phyloP scores from a whole-genome alignment of 140 eudicot genomes.

The Ambrosia hybrid region DNA sequence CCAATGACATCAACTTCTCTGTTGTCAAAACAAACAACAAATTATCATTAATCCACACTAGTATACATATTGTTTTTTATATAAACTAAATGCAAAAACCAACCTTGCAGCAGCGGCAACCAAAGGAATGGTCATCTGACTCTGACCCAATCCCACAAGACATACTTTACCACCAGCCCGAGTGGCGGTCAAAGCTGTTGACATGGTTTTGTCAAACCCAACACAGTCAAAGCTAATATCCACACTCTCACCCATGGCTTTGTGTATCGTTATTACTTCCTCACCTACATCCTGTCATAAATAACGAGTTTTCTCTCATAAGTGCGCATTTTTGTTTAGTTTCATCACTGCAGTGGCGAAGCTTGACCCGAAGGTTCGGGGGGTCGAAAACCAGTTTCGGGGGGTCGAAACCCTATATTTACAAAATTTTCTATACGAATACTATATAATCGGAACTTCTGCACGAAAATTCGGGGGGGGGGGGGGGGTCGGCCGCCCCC shows the following conservation, averaged over 20 bases:
- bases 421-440: no score
- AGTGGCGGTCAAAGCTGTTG: slow-evolving; percentile 48
- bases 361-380: no score
- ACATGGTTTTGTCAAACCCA: slow-evolving; percentile 55
- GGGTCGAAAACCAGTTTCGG: no score
- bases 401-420: no score
- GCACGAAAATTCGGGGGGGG: no score
- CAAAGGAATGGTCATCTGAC: slow-evolving; percentile 49
- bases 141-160: slow-evolving; percentile 52
- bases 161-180: slow-evolving; percentile 58
- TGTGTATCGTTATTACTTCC: slow-evolving; percentile 29
- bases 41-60: not conserved
- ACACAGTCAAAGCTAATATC: slow-evolving; percentile 54
- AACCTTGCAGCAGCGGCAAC: slow-evolving; percentile 55
- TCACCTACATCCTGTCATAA: slow-evolving; percentile 33
- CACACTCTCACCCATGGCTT: slow-evolving; percentile 34
- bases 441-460: no score
- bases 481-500: no score
- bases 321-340: no score
- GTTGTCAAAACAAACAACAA: slow-evolving; percentile 2
- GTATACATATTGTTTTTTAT: not conserved
- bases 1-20: slow-evolving; percentile 74
- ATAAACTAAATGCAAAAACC: not conserved
- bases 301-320: not conserved
- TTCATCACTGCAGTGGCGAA: no score